A percentile compares a stretch with the other conserved stretches of the same genome.
Conservation (phyloP, 1,284 basidiomycete species). For the Clitocybe nebularis region DNA sequence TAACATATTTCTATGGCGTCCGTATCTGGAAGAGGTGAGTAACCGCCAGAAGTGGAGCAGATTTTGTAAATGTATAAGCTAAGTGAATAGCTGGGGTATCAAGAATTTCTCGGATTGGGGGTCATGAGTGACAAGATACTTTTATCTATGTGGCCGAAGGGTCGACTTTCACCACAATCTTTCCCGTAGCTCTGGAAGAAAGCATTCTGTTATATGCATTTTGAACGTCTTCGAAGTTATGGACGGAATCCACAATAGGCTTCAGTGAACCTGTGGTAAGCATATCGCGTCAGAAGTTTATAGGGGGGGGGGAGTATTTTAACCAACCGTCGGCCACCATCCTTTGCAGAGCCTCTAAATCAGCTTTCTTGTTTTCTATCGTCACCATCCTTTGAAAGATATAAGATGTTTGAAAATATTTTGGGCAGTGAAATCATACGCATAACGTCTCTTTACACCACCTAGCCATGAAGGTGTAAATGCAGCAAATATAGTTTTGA, state of each 20-base stretch:
- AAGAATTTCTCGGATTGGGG: too few relatives aligned
- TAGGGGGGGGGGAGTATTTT: neutral
- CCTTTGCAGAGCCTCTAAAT: conserved; percentile 33
- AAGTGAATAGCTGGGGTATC: too few relatives aligned
- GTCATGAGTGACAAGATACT: too few relatives aligned
- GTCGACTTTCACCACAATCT: conserved; percentile 53
- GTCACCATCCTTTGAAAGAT: conserved; percentile 25
- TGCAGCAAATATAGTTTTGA: conserved; percentile 24
- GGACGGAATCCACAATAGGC: conserved; percentile 59
- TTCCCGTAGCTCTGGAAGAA: conserved; percentile 55
- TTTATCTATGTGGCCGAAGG: conserved; percentile 22
- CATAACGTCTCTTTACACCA: conserved; percentile 40
- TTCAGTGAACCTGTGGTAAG: conserved; percentile 43
- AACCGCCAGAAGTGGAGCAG: too few relatives aligned
- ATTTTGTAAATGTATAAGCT: too few relatives aligned
- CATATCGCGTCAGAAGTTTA: too few relatives aligned
- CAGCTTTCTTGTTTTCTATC: conserved; percentile 30
- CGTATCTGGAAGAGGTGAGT: too few relatives aligned
- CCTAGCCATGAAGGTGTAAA: conserved; percentile 42
- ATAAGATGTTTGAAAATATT: conserved; percentile 19
- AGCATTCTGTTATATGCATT: conserved; percentile 61
- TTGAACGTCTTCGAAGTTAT: conserved; percentile 49
- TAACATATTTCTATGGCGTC: too few relatives aligned
- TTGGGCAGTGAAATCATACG: conserved; percentile 24
- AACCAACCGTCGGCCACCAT: conserved; percentile 41